A percentile compares a stretch with the other conserved stretches of the same genome.
These are phyloP conservation scores for Sporothrix pallida DNA, from an alignment of 2,329 filamentous ascomycete species.

Conservation along the genomic window DNA sequence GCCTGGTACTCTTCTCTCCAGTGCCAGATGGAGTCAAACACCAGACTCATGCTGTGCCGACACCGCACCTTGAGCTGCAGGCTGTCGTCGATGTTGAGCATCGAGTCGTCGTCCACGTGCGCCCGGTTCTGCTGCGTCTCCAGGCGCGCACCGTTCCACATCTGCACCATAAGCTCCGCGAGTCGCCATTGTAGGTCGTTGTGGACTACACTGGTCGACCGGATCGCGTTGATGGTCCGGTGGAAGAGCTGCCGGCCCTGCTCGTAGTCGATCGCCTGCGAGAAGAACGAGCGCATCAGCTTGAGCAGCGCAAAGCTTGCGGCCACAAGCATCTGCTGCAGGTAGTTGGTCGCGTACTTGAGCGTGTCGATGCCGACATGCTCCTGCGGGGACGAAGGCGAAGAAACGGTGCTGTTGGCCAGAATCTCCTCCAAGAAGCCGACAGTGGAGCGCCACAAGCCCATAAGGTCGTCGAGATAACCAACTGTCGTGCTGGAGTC, in stretches of 20 bases:
- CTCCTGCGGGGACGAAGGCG: slow-evolving; percentile 52
- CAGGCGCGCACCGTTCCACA: slow-evolving; percentile 75
- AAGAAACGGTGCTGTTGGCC: slow-evolving; percentile 55
- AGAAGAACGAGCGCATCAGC: slow-evolving; percentile 77
- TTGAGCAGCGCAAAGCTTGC: slow-evolving; percentile 79
- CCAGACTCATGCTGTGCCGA: slow-evolving; percentile 81
- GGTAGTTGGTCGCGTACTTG: slow-evolving; percentile 73
- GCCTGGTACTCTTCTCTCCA: slow-evolving; percentile 82
- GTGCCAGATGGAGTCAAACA: slow-evolving; percentile 84
- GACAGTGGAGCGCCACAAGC: slow-evolving; percentile 74
- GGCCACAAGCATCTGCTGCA: slow-evolving; percentile 85
- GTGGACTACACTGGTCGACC: slow-evolving; percentile 73
- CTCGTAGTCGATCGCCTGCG: slow-evolving; percentile 71
- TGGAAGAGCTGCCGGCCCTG: slow-evolving; percentile 73
- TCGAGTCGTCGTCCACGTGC: slow-evolving; percentile 57
- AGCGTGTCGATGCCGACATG: slow-evolving; percentile 61
- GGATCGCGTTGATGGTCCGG: slow-evolving; percentile 70
- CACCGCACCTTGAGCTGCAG: slow-evolving; percentile 82
- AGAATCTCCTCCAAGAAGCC: slow-evolving; percentile 71
- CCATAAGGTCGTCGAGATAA: slow-evolving; percentile 76
- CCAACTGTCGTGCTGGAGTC: slow-evolving; percentile 74
- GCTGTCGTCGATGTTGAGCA: slow-evolving; percentile 67
- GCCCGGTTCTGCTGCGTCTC: slow-evolving; percentile 53
- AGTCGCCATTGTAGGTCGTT: slow-evolving; percentile 82
- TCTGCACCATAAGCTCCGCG: slow-evolving; percentile 84